Base-by-base conservation (phyloP, 768 basidiomycete genomes). In the Clavaria fumosa region DNA sequence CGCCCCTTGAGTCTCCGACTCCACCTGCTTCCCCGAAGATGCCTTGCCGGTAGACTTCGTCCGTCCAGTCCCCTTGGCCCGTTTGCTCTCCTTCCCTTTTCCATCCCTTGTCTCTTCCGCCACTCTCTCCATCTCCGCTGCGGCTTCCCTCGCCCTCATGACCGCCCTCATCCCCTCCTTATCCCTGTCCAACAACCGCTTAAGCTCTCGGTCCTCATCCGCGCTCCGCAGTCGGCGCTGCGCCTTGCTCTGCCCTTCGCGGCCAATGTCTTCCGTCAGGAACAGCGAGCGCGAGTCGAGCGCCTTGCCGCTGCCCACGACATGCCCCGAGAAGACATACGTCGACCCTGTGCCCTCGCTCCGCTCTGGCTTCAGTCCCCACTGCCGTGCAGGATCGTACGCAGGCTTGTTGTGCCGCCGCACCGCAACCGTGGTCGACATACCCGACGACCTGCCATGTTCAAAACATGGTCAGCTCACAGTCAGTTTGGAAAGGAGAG, bases 301-400 rank as follows among this genome's bases (percentile, higher is more conserved):
- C 19, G 51, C 41, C 21, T 50, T 51, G 2, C 59, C 52, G 14
- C 67, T 71, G 22, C 69, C 64, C 7, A 89, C 66, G 37, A 86
- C 62, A 41, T 85, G 82, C 2, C 88, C 85, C 0, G 76, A 75
- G 15, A 91, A 65, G 31, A 93, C 64, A 49, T 93, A 95, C 5
- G 86, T 85, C 37, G 77, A 59, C n/a, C n/a, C n/a, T n/a, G n/a
- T n/a, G n/a, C n/a, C n/a, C 11, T 56, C 55, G n/a, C 45, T 47
- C 3, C 55, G 50, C 6, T 50, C 56, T 3, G 81, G 81, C 44
- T 74, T 62, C 3, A 88, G 62, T 2, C 85, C 84, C 77, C 75
- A 78, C 53, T 84, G 74, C n/a, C 67, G 67, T 2, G 59, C 58
- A 5, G 81, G 77, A 45, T 86, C 82, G 47, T 73, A 80, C 1